Conservation (phyloP, 768 basidiomycete genomes). For the Boletus rex-veris region DNA sequence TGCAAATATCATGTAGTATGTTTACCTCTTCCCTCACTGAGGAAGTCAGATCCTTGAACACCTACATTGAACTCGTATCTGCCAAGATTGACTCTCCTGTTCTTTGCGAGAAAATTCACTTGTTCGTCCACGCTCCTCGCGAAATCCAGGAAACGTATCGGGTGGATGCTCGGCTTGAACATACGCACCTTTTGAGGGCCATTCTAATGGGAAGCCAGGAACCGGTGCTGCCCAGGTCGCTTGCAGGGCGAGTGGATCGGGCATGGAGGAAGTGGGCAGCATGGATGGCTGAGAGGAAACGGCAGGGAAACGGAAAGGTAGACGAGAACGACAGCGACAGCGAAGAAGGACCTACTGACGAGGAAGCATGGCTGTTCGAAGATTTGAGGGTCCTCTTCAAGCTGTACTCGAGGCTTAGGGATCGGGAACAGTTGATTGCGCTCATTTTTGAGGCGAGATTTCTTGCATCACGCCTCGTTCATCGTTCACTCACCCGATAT, state of each 20-base stretch:
- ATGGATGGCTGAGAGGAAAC: constrained; percentile 64
- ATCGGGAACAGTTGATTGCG: constrained; percentile 88
- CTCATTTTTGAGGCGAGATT: constrained; percentile 85
- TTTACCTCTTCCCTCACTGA: constrained; percentile 90
- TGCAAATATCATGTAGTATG: constrained; percentile 55
- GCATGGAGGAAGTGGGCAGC: constrained; percentile 73
- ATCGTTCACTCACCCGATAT: background rate
- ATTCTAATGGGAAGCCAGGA: constrained; percentile 77
- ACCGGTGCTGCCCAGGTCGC: constrained; percentile 69
- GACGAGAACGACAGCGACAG: constrained; percentile 60
- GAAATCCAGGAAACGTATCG: constrained; percentile 86
- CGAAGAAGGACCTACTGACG: constrained; percentile 88
- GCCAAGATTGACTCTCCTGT: constrained; percentile 86
- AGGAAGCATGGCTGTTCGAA: constrained; percentile 96
- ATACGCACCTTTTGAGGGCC: constrained; percentile 70
- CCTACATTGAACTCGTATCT: constrained; percentile 83
- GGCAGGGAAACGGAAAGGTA: constrained; percentile 32
- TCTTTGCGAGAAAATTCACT: constrained; percentile 82
- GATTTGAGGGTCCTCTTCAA: constrained; percentile 80
- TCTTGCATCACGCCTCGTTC: background rate
- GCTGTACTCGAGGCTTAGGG: constrained; percentile 74
- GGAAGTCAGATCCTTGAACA: constrained; percentile 80
- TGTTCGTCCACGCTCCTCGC: constrained; percentile 81
- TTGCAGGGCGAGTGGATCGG: constrained; percentile 76
- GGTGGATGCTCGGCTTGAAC: constrained; percentile 70